phyloP scores from a whole-genome alignment of 1,284 basidiomycete genomes.

The Pterulicium gracile region DNA sequence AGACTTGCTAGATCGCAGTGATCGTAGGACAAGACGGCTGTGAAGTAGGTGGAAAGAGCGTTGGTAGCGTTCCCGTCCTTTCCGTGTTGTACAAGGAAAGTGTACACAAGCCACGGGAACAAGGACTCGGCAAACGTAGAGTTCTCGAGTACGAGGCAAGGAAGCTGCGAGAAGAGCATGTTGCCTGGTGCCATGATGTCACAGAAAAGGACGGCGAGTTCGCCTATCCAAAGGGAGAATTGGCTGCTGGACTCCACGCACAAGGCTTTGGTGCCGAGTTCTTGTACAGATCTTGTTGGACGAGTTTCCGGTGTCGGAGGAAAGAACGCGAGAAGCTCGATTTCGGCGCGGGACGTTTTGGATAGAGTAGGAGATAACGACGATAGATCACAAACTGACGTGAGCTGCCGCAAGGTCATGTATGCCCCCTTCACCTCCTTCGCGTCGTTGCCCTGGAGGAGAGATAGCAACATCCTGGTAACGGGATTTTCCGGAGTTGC shows the following conservation, averaged over 20 bases:
- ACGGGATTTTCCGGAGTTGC: conserved; percentile 35
- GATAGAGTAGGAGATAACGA: conserved; percentile 24
- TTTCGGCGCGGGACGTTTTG: conserved; percentile 33
- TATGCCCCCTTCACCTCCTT: conserved; percentile 48
- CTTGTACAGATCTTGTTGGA: conserved; percentile 22
- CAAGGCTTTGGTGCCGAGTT: conserved; percentile 24
- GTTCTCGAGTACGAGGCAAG: conserved; percentile 44
- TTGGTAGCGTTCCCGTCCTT: conserved; percentile 6
- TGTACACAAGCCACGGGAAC: conserved; percentile 70
- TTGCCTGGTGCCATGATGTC: conserved; percentile 44
- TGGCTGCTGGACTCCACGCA: conserved; percentile 30
- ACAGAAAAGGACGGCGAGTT: conserved; percentile 50
- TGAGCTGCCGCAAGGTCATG: conserved; percentile 46
- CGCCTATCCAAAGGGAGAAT: conserved; percentile 58
- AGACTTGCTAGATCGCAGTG: conserved; percentile 36
- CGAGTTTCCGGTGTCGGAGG: conserved; percentile 20
- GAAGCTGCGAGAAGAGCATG: conserved; percentile 61
- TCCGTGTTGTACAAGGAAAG: conserved; percentile 39
- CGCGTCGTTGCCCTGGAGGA: conserved; percentile 43
- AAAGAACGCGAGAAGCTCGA: conserved; percentile 42
- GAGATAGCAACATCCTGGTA: conserved; percentile 39
- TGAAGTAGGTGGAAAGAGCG: conserved; percentile 55
- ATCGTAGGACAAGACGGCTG: conserved; percentile 37
- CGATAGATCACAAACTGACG: conserved; percentile 30
- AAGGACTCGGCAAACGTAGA: conserved; percentile 51